Evolutionary conservation across 208 protist species (phyloP), one percentile per base, ranked within the genome.

Genomic region (Endotrypanum monterogeii): DNA sequence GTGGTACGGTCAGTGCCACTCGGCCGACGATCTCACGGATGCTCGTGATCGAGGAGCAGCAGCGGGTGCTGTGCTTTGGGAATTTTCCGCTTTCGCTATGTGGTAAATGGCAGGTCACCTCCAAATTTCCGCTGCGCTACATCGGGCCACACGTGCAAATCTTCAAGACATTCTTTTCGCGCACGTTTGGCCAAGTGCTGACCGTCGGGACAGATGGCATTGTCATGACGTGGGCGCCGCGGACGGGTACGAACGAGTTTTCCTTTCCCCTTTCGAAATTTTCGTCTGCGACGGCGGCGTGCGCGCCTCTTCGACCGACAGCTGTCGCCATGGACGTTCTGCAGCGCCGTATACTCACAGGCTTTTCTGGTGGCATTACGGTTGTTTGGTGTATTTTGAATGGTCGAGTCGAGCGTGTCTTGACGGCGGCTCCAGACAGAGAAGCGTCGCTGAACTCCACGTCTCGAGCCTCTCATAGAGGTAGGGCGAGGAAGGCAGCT

Each of bases 341-440:
- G 48, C 86, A 92, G 65, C 83, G 88, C 28, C 88, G 89, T 23
- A 72, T 96, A 28, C 67, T 96, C 11, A 94, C 92, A 18, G 92
- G 92, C 20, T 96, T 93, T 83, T 66, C 87, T 25, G 87, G 87
- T 69, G 92, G 92, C 11, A 76, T 83, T 23, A 85, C 93, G 71
- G 92, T 90, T 30, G 89, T 93, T 50, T 96, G 92, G 92, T 94
- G 93, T 65, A 72, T 89, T 7, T 74, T 94, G 51, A 96, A 96
- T 77, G 92, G 92, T 18, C 92, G 94, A 74, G 85, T 88, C 25
- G 65, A 80, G 55, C 76, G 76, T 7, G 70, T 80, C 52, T 58
- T 80, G 44, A 80, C 76, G 14, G 76, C 76, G 1, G 67, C 76
- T 16, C 18, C 67, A 20, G 20, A 35, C 1, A 1, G 37, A 28